Percentiles rank a stretch among this genome's conserved stretches.
phyloP scores from a whole-genome alignment of 2,329 filamentous ascomycete genomes.

The Acephala macrosclerotiorum region DNA sequence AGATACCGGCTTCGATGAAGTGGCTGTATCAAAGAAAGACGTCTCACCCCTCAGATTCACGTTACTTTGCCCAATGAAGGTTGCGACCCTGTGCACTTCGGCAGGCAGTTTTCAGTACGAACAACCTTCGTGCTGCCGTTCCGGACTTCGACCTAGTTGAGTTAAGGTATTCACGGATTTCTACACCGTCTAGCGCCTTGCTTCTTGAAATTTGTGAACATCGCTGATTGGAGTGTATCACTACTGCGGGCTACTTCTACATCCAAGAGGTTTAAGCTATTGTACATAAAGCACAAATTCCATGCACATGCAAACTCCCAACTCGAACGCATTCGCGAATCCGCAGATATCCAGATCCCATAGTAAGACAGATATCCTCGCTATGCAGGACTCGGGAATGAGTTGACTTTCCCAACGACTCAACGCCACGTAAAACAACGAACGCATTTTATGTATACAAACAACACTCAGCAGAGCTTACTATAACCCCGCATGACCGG shows the following conservation, averaged over 20 bases:
- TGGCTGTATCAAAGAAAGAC: slow-evolving; percentile 19
- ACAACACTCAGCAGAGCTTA: neutral
- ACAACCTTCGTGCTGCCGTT: neutral
- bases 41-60: slow-evolving; percentile 16
- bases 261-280: too few relatives aligned
- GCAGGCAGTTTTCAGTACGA: too few relatives aligned
- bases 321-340: neutral
- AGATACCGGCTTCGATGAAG: slow-evolving; percentile 1
- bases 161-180: too few relatives aligned
- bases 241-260: too few relatives aligned
- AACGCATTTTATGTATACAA: neutral
- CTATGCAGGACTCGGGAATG: neutral
- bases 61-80: neutral
- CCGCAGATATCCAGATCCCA: neutral
- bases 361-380: neutral
- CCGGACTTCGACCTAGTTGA: too few relatives aligned
- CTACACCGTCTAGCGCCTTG: neutral
- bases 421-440: neutral
- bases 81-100: too few relatives aligned
- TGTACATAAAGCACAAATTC: slow-evolving; percentile 1
- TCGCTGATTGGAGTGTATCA: neutral
- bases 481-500: neutral
- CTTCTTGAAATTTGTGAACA: neutral
- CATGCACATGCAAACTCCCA: neutral
- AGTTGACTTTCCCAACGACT: neutral